Base-by-base conservation (phyloP, 2,329 filamentous ascomycete genomes). In the Trichoderma sp. region DNA sequence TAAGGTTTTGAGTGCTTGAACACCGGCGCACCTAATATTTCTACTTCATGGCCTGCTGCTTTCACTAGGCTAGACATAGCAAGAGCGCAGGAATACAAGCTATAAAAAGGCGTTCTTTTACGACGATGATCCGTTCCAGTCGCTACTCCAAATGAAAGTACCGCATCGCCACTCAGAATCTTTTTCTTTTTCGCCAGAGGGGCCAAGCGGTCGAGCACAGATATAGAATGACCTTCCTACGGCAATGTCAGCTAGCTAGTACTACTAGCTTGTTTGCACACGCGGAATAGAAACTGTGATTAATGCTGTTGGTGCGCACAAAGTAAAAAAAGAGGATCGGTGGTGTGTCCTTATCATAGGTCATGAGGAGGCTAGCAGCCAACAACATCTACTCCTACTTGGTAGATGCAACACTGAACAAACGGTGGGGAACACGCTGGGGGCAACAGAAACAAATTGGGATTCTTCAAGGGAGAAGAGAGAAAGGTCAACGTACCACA, bases 91-190 rank as follows among this genome's bases (percentile, higher is more conserved):
- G 13, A 5, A 5, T 37, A 13, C 35, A 37, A 37, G 13, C 16
- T n/a, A 43, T n/a, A 6, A 43, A n/a, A n/a, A 27, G 2, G 37
- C 58, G 33, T 40, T 47, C 19, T 43, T 56, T 53, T 60, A 70
- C 19, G 70, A 63, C 5, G 70, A 71, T 7, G 72, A 72, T 31
- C 74, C 71, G 68, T 78, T 85, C 87, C 87, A 88, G 72, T 88
- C 86, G 65, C 86, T 88, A 71, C 85, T 87, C 89, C 87, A 89
- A 37, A 90, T 93, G 74, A 97, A 97, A 0, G 93, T 97, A 2
- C 86, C 84, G 79, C 95, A 98, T 55, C 93, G 88, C 93, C 94
- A 97, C 76, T 96, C 86, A 0, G 93, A 94, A 2, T 90, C 91
- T 70, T 84, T 91, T 79, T 97, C 94, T 77, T 96, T 96, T 73